Base-by-base conservation (phyloP, 1,284 basidiomycete species). In the Cryptococcus amylolentus region DNA sequence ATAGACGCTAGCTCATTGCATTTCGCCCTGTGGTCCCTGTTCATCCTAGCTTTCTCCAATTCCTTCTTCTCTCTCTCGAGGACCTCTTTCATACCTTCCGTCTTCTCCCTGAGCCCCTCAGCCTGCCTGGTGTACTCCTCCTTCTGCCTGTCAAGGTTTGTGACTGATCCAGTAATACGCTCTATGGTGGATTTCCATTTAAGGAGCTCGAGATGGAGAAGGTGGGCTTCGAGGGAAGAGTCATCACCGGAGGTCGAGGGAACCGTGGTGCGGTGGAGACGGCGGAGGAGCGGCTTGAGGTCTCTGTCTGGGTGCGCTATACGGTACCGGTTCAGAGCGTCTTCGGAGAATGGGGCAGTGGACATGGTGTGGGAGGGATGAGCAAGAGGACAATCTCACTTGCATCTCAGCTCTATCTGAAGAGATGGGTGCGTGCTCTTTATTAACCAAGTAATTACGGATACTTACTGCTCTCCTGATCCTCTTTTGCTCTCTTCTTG, bases 251-350 rank as follows among this genome's bases (percentile, higher is more conserved):
- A 44, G 16, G 31, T 7, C 9, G 45, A 40, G 1, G 54, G n/a
- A 5, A 37, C 13, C 13, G 60, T 40, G 14, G 58, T 53, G 3
- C 64, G 56, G 48, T 72, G 67, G 26, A 76, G 51, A 2, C 73
- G 66, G 5, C 65, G 65, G 8, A 66, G 45, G 35, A 76, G 60
- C 0, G 66, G 56, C 49, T 68, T 66, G 44, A 71, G 49, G 12
- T 75, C 73, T 46, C 65, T 52, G 49, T 76, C 73, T 13, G 67
- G 54, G 57, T 76, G 72, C 14, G 68, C 64, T 16, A 76, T 62
- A 10, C 73, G 68, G 51, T 60, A 76, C 9, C 70, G 67, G 53
- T 72, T 76, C 13, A 73, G 58, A 23, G 67, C 63, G 49, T 75
- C 73, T 51, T 48, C 46, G 12, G 46, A 31, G 46, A 48, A 48